Percentiles rank a stretch among this genome's conserved stretches.
Evolutionary conservation across 1,284 basidiomycete species (phyloP).

Genomic region (Neolentinus lepideus): DNA sequence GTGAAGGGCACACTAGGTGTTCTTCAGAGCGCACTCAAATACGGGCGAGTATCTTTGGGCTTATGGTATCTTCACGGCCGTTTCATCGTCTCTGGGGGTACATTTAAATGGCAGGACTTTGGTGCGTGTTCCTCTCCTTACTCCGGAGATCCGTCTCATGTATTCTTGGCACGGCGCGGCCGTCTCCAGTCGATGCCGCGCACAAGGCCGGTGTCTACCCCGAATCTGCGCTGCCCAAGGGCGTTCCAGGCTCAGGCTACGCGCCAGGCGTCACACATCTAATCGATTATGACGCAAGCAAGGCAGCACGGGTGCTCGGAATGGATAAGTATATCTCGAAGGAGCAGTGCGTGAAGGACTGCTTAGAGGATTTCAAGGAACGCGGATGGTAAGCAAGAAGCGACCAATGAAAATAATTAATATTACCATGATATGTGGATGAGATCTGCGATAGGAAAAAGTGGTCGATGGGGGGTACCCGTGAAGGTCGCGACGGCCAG

Average conservation of each 20-base stretch:
- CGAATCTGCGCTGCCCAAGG: not conserved
- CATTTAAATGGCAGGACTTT: constrained; percentile 8
- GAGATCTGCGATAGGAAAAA: too few species aligned
- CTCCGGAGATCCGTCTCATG: too few species aligned
- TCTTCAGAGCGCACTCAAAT: constrained; percentile 43
- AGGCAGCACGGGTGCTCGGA: not conserved
- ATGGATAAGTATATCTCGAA: constrained; percentile 6
- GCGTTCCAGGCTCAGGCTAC: not conserved
- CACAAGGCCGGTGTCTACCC: not conserved
- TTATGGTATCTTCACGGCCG: constrained; percentile 18
- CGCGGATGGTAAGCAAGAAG: constrained; percentile 6
- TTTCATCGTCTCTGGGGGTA: constrained; percentile 39
- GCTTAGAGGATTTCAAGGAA: constrained; percentile 8
- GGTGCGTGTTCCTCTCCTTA: not conserved
- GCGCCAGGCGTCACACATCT: not conserved
- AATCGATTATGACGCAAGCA: not conserved
- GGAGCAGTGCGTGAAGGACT: constrained; percentile 5
- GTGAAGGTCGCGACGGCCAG: too few species aligned
- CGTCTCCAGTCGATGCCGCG: constrained; percentile 1
- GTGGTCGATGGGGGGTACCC: too few species aligned
- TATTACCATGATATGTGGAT: too few species aligned
- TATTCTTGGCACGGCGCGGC: not conserved
- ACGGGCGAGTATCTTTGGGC: constrained; percentile 28
- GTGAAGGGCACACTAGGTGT: constrained; percentile 56
- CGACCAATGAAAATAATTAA: too few species aligned